Evolutionary conservation across 371 early-diverging fungal species (phyloP).

Genomic region (Enterospora canceri): DNA sequence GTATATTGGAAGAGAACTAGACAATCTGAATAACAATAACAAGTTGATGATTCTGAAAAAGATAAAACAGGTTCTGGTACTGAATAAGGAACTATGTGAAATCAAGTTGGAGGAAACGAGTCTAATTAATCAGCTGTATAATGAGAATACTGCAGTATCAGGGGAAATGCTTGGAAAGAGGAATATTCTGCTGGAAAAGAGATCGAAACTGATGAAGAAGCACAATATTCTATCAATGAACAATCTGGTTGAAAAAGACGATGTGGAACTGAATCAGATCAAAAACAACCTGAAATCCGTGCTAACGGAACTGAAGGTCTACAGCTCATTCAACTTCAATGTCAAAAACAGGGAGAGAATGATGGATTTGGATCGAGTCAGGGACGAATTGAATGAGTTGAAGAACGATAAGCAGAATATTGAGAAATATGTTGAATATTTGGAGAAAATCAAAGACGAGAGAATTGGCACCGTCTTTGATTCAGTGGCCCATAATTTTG

Average conservation of each 20-base stretch:
- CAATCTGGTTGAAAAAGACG: conserved; percentile 5
- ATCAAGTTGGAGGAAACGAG: conserved; percentile 18
- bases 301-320: conserved; percentile 25
- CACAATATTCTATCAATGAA: conserved; percentile 15
- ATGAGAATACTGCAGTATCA: conserved; percentile 21
- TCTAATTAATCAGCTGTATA: conserved; percentile 17
- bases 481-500: conserved; percentile 40
- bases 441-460: conserved; percentile 51
- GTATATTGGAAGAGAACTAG: neutral
- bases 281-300: conserved; percentile 14
- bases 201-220: conserved; percentile 16
- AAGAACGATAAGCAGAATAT: conserved; percentile 34
- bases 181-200: conserved; percentile 33
- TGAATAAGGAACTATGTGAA: neutral
- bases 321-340: conserved; percentile 14
- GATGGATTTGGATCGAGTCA: conserved; percentile 7
- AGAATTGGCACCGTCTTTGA: conserved; percentile 43
- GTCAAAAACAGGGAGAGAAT: conserved; percentile 12
- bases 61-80: conserved; percentile 5
- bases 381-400: conserved; percentile 19
- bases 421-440: conserved; percentile 32
- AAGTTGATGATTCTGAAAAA: neutral
- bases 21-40: neutral
- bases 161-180: conserved; percentile 15
- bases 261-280: conserved; percentile 5